Base-by-base conservation (phyloP, 2,329 filamentous ascomycete species). In the Zymoseptoria brevis region DNA sequence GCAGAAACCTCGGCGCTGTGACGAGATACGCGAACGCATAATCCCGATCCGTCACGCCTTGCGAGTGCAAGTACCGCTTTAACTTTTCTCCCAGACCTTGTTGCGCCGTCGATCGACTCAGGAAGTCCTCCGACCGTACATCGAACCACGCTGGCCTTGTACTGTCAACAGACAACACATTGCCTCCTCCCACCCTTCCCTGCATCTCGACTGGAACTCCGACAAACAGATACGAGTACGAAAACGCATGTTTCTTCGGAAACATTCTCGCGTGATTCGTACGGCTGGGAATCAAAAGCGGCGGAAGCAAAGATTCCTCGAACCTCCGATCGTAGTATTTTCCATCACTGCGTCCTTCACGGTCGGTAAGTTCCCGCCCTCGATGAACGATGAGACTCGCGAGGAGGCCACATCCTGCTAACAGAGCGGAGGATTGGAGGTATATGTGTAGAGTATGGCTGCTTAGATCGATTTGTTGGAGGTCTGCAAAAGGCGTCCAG, bases 11-110 rank as follows among this genome's bases (percentile, higher is more conserved):
- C 4, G 87, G 83, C 3, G 87, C 86, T 1, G 88, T 91, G 21
- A 89, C 77, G 3, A 92, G 76, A 66, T 90, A 90, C 0, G 84
- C 87, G 66, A 85, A 79, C 9, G 85, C 82, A 73, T 87, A 91
- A 52, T 79, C 75, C 1, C 77, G 69, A 54, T 83, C 81, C 59
- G 85, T 76, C n/a, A 84, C 75, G 11, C 78, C 78, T 82, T 90
- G 62, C 3, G 21, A 67, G 68, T 71, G 64, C 22, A 91, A 77
- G 68, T 84, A 88, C 1, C 67, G 68, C 59, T 84, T 77, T 22
- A 91, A 72, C 71, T 89, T 91, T 8, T 77, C 80, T 22, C 83
- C 79, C 16, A 90, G 75, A 2, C 82, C 82, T n/a, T 80, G 68
- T 1, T 77, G 68, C 1, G 74, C 73, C 49, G 73, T 69, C 5